phyloP scores from a whole-genome alignment of 805 yeast genomes.

The Blastobotrys americana region DNA sequence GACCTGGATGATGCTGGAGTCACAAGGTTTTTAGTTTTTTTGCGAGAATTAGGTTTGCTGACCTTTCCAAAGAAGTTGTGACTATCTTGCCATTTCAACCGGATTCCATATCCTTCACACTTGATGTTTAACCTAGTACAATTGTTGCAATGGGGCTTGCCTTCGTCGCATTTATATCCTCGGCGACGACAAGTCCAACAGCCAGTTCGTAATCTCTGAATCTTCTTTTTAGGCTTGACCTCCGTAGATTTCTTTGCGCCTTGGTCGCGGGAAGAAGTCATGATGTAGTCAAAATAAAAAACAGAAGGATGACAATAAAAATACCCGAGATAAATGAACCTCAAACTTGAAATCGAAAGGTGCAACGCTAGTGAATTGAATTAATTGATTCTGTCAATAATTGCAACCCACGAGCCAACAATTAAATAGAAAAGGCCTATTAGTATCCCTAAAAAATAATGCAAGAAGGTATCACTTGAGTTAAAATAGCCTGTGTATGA shows the following conservation, averaged over 20 bases:
- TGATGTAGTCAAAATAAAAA: neutral
- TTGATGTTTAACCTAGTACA: conserved; percentile 14
- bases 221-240: conserved; percentile 13
- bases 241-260: neutral
- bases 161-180: conserved; percentile 24
- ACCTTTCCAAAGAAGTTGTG: conserved; percentile 8
- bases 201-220: conserved; percentile 19
- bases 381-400: too few relatives aligned
- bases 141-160: conserved; percentile 20
- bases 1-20: neutral
- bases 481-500: too few relatives aligned
- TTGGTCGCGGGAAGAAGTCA: neutral
- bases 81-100: conserved; percentile 22
- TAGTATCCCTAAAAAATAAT: too few relatives aligned
- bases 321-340: too few relatives aligned
- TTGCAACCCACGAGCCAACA: too few relatives aligned
- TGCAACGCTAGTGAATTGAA: too few relatives aligned
- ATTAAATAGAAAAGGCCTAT: too few relatives aligned
- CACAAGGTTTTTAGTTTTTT: neutral
- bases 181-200: conserved; percentile 25
- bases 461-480: too few relatives aligned
- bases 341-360: too few relatives aligned
- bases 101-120: conserved; percentile 23
- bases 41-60: neutral
- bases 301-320: too few relatives aligned